Evolutionary conservation across 1,284 basidiomycete genomes (phyloP).

Genomic region (Irpex sp.): DNA sequence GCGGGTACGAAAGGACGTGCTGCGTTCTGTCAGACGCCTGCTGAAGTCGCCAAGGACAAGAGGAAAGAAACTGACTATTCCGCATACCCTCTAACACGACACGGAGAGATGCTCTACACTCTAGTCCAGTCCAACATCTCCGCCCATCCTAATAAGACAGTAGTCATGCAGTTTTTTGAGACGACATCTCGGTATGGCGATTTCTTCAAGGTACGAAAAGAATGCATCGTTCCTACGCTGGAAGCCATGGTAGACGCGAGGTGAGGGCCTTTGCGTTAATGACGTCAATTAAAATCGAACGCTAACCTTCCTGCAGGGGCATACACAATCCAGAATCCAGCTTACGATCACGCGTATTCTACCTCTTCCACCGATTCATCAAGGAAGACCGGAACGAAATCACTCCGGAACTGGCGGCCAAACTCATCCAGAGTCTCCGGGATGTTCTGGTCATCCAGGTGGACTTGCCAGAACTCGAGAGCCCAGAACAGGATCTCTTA

Average conservation of each 20-base stretch:
- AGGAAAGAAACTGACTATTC: conserved; percentile 75
- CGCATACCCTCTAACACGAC: conserved; percentile 82
- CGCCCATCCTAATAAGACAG: conserved; percentile 81
- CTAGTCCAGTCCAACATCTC: conserved; percentile 85
- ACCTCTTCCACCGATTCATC: conserved; percentile 93
- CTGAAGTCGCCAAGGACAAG: conserved; percentile 59
- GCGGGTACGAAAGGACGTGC: conserved; percentile 71
- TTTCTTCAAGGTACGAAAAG: conserved; percentile 92
- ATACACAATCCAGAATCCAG: conserved; percentile 76
- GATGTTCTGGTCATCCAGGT: conserved; percentile 67
- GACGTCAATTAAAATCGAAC: neutral
- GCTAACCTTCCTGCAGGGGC: conserved; percentile 56
- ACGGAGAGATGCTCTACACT: conserved; percentile 87
- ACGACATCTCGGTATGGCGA: conserved; percentile 89
- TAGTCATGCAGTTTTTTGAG: conserved; percentile 95
- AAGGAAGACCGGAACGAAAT: conserved; percentile 83
- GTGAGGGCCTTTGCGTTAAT: conserved; percentile 33
- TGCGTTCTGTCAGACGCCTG: conserved; percentile 70
- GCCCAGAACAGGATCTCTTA: conserved; percentile 60
- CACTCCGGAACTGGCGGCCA: conserved; percentile 66
- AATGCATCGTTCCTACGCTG: conserved; percentile 82
- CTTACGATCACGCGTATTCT: conserved; percentile 82
- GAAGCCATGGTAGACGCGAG: conserved; percentile 85
- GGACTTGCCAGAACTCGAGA: conserved; percentile 66
- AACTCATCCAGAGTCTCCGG: conserved; percentile 72